Evolutionary conservation across 139 green algal genomes (phyloP), one percentile per base, ranked within the genome.

Genomic region (Picocystis salinarum): DNA sequence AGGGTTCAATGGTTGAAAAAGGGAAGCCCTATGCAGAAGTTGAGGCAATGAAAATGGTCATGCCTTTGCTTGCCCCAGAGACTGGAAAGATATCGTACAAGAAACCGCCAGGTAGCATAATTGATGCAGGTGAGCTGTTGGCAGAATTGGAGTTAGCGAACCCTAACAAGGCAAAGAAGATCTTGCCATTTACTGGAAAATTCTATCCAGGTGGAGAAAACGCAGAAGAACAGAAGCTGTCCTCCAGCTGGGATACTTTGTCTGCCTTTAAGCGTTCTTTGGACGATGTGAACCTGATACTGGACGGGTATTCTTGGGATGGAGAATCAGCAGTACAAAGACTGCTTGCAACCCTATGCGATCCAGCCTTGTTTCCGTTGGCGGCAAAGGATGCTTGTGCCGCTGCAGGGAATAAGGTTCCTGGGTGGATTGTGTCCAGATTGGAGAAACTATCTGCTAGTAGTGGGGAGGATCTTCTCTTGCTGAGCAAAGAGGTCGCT

Each of bases 11-110:
- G n/a, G n/a, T n/a, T n/a, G n/a, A n/a, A n/a, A n/a, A n/a, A n/a
- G n/a, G n/a, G n/a, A n/a, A 46, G 27, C 24, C 56, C 5, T 65
- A 65, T 28, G 56, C 56, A 6, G 55, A 65, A 34, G 55, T 65
- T 23, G 56, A 65, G 23, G 56, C 61, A 26, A 65, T 65, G 56
- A 65, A 65, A 34, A 65, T 65, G 56, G 58, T 50, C 42, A 67
- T 65, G 56, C 56, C 56, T n/a, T 54, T 65, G 33, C 23, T 65
- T 6, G 29, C 45, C 17, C 44, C 45, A 4, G 55, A 34, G 10
- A n/a, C 45, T 4, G 48, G 48, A 7, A 22, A 44, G 11, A 24
- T 55, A 10, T 12, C 5, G 13, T 39, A 47, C 23, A 10, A 40
- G 3, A 22, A 27, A 4, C 34, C 29, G 28, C 40, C 39, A 10